Percentiles rank a stretch among this genome's conserved stretches.
phyloP scores from a whole-genome alignment of 768 basidiomycete genomes.

The Amanita rubescens region DNA sequence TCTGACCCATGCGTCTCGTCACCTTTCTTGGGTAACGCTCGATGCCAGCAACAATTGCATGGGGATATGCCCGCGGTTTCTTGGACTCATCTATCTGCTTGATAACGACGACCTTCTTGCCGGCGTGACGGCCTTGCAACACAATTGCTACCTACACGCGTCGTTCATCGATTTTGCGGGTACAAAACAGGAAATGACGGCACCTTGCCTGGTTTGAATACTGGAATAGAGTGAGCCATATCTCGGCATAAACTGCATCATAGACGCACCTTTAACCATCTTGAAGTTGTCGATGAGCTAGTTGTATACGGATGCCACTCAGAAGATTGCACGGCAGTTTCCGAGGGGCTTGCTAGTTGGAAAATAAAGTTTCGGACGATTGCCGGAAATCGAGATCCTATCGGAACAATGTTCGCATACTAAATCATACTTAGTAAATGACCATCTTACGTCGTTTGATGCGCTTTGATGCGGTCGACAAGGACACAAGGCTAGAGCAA shows the following conservation, averaged over 20 bases:
- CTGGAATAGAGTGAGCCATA: conserved; percentile 35
- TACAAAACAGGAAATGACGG: conserved; percentile 2
- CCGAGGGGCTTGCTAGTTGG: conserved; percentile 40
- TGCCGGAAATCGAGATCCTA: background rate
- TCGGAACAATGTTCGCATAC: background rate
- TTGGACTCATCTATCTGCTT: conserved; percentile 96
- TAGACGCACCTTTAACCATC: conserved; percentile 38
- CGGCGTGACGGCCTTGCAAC: conserved; percentile 98
- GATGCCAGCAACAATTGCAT: conserved; percentile 97
- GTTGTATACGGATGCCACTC: conserved; percentile 11
- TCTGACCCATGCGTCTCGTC: conserved; percentile 90
- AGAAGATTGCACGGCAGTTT: conserved; percentile 22
- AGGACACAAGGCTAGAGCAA: too few relatives aligned
- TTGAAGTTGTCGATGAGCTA: conserved; percentile 17
- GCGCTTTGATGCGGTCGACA: background rate
- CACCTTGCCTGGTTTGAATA: conserved; percentile 95
- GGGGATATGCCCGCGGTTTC: conserved; percentile 93
- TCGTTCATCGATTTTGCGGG: background rate
- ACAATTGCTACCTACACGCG: conserved; percentile 79
- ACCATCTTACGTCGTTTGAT: too few relatives aligned
- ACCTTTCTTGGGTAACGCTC: conserved; percentile 99
- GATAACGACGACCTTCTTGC: conserved; percentile 98
- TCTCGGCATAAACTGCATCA: conserved; percentile 36
- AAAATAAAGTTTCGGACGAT: conserved; percentile 25
- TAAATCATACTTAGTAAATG: too few relatives aligned